Evolutionary conservation across 805 yeast genomes (phyloP), one percentile per base, ranked within the genome.

Genomic region (Candida insectorum): DNA sequence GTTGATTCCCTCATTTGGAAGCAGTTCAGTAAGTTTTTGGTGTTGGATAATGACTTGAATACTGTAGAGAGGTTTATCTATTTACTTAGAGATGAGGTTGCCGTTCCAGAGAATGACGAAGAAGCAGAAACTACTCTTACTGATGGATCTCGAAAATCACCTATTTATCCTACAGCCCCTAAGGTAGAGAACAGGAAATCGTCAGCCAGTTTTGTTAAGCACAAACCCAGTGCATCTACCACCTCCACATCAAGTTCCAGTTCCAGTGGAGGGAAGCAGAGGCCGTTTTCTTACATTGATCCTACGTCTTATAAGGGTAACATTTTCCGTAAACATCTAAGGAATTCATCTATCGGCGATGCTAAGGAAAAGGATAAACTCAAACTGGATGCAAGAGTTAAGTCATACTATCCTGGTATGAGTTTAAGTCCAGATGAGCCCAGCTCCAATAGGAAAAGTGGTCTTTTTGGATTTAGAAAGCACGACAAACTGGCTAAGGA

Each of bases 321-420:
- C 17, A 68, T 81, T 33, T 81, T 81, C 59, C 65, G 83, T 43
- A 72, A 79, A 41, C 86, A 80, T 46, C 69, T 73, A 30, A 71
- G 84, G 36, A 71, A 81, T n/a, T 73, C 71, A 30, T 43, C 29
- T 15, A 6, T 12, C 4, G 36, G 32, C 18, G 25, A 24, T 16
- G 3, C 23, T 10, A 23, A 21, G 19, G 35, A 35, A n/a, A 34
- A 28, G 11, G 30, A 28, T 7, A 20, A 20, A 20, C 10, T 11
- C 10, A 11, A 11, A 8, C 23, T 11, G 10, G 30, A 31, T 21
- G 31, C 36, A 7, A 28, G 43, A 31, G 37, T 29, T 4, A 37
- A 33, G 25, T 43, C 47, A n/a, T 43, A 43, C 28, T 40, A 43
- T 25, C 41, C 40, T 3, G 47, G 47, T 8, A 37, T 40, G 43